Evolutionary conservation across 2,329 filamentous ascomycete species (phyloP), one percentile per base, ranked within the genome.

Genomic region (Talaromyces verruculosus): DNA sequence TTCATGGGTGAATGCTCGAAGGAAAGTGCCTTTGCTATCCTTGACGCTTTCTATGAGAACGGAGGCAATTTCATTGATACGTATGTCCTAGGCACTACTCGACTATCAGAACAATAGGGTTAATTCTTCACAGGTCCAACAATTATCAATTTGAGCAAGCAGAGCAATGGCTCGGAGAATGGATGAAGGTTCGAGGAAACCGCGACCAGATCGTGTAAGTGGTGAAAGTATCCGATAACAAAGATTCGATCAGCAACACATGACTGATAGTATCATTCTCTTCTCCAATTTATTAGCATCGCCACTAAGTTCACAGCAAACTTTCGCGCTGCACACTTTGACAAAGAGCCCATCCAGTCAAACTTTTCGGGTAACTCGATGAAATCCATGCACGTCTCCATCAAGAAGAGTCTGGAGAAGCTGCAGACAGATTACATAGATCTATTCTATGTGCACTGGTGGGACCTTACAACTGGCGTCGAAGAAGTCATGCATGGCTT

Each of bases 11-110:
- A 83, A 45, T 90, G 89, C 75, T 83, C 85, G 72, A 86, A 91
- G 73, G 80, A 86, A 63, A 83, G 83, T 2, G 82, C 85, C 1
- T 88, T 90, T 69, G 79, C 82, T 22, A 86, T 92, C 33, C 82
- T 91, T 10, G 89, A 91, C 71, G 86, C 84, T 72, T 91, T 86
- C 77, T 87, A 84, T 67, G 82, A 84, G 5, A 83, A 87, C 0
- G 88, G 88, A 5, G 89, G 89, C 33, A 92, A 92, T 77, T 91
- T 92, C 75, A 88, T 92, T 72, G 90, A 92, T 74, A 91, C 88
- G 0, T 74, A 66, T 25, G 70, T 47, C 37, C 22, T 10, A 2
- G 39, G 4, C 15, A 17, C 10, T 28, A 25, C 49, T 33, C 28
- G 39, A 19, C 5, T 30, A 19, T 45, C 41, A 59, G 8, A 61